Base-by-base conservation (phyloP, 306 rosid species). In the Lupinus albus region DNA sequence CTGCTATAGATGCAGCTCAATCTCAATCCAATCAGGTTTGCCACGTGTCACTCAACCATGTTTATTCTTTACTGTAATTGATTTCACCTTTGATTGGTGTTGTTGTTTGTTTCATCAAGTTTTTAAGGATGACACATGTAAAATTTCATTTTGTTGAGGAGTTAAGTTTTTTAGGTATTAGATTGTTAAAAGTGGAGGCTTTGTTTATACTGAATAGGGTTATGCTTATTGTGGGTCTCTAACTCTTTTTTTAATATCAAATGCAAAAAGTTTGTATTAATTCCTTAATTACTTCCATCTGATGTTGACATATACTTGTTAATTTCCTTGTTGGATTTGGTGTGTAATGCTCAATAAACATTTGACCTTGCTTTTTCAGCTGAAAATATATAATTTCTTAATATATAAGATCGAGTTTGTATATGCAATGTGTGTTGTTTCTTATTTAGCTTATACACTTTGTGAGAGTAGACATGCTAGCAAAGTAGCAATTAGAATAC, bases 1-100 rank as follows among this genome's bases (percentile, higher is more conserved):
- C 91, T 71, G 85, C 91, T 55, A 80, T 93, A 13, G 92, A 90
- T 48, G 73, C 64, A 77, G 81, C 87, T 15, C 4, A 25, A 2
- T 25, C 30, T 25, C 78, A 79, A 74, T 80, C 80, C 17, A 73
- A 72, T 71, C 78, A 78, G 96, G 99, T 93, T 46, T 51, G 20
- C 65, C 18, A 55, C 6, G 32, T 39, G 73, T 55, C n/a, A n/a
- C n/a, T n/a, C 14, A 11, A 13, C 28, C 11, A 3, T 17, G 0
- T 52, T 52, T 6, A 9, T 8, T 4, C 14, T 2, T 25, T 1
- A 21, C n/a, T 13, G 12, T 42, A 11, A 42, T 14, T 42, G 14
- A 42, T 42, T 42, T 42, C 3, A 11, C 1, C 14, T 3, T 6
- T 25, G 30, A 4, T 11, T 42, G 14, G 0, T 10, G 13, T 25